phyloP scores from a whole-genome alignment of 495 filamentous ascomycete genomes.

The Filosporella fistucella region DNA sequence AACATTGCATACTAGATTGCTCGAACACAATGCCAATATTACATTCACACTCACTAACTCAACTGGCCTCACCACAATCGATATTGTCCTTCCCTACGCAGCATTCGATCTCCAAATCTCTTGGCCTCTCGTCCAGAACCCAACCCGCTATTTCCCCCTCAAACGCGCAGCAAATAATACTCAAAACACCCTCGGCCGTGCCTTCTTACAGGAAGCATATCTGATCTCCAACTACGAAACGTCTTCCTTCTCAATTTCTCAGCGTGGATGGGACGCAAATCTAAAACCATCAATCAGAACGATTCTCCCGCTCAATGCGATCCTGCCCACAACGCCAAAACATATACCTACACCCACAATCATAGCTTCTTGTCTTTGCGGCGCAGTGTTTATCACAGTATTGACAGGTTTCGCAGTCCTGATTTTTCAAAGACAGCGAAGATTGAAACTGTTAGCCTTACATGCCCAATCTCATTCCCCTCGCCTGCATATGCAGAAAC shows the following conservation, averaged over 20 bases:
- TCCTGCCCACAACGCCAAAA: neutral
- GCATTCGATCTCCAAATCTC: constrained; percentile 44
- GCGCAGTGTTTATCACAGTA: neutral
- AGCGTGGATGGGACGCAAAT: neutral
- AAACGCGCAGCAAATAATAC: constrained; percentile 41
- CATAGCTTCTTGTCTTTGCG: neutral
- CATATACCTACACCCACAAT: neutral
- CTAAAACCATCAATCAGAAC: neutral
- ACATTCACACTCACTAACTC: constrained; percentile 33
- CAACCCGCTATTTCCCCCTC: constrained; percentile 47
- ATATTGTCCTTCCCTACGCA: constrained; percentile 47
- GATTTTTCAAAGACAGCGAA: neutral
- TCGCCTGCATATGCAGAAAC: no score
- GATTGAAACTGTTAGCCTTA: neutral
- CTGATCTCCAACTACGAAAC: constrained; percentile 5
- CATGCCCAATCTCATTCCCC: no score
- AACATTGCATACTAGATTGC: constrained; percentile 33
- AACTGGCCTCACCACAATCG: constrained; percentile 29
- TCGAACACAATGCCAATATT: constrained; percentile 40
- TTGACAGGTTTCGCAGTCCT: neutral
- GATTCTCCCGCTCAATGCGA: neutral
- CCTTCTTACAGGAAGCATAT: constrained; percentile 55
- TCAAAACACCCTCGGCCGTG: constrained; percentile 50
- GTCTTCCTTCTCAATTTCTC: constrained; percentile 5
- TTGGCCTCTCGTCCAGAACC: constrained; percentile 28